Evolutionary conservation across 495 filamentous ascomycete genomes (phyloP), one percentile per base, ranked within the genome.

Genomic region (Cercophora newfieldiana): DNA sequence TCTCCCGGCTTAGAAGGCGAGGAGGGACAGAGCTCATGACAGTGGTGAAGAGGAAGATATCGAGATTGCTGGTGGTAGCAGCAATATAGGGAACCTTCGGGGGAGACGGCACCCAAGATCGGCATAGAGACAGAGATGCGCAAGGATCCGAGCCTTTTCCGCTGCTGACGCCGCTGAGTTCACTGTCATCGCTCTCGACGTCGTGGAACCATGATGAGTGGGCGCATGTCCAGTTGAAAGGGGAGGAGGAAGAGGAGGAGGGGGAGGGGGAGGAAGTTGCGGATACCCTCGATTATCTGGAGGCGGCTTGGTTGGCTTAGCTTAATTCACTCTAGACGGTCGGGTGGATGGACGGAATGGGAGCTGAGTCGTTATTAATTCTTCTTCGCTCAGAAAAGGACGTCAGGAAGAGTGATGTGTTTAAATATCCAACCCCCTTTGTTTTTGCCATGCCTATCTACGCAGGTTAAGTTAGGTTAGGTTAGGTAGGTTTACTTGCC

Each of bases 1-100:
- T 33, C 69, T 74, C 22, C 72, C 74, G 29, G 71, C 69, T 37
- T 75, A 75, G 72, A 47, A 50, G 67, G 56, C 10, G 4, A 10
- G 19, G n/a, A 28, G n/a, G 24, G 60, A 53, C 26, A 18, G 8
- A 7, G 60, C 18, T 25, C 18, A 28, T 25, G 25, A 51, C 7
- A n/a, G 19, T 48, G 58, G 10, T 37, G 18, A 53, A 12, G 22
- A 22, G n/a, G 50, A 53, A 53, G 50, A 53, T 4, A 14, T 7
- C 8, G 50, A 53, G 7, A 53, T 19, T 2, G 37, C 37, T 16
- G 18, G 2, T 14, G 4, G 2, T 14, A 6, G 2, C 37, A 14
- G 18, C 37, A 44, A 44, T 14, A 6, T 14, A 16, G 37, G 37
- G n/a, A n/a, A n/a, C n/a, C 37, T 2, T 44, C 4, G 37, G 37